Conservation (phyloP, 1,284 basidiomycete genomes). For the Malassezia dermatis region DNA sequence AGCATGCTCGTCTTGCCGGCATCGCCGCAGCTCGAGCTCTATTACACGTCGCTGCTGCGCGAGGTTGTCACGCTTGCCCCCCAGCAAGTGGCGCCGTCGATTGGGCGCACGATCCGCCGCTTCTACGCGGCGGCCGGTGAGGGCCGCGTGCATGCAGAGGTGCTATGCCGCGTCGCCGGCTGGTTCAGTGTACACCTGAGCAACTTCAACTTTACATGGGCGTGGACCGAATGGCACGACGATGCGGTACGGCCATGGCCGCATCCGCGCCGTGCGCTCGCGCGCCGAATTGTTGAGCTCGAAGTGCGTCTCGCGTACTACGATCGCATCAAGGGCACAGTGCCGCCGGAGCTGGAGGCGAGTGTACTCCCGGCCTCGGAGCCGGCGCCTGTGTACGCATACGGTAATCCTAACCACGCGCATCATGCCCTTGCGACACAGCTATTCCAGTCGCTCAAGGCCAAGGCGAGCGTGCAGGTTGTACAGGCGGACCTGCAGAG, state of each 20-base stretch:
- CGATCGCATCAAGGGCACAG: slow-evolving; percentile 78
- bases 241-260: slow-evolving; percentile 60
- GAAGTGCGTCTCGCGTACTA: slow-evolving; percentile 87
- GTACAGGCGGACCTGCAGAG: slow-evolving; percentile 66
- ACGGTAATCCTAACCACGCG: slow-evolving; percentile 62
- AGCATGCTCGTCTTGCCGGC: slow-evolving; percentile 67
- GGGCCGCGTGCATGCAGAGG: slow-evolving; percentile 63
- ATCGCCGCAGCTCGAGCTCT: slow-evolving; percentile 62
- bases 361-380: slow-evolving; percentile 62
- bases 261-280: slow-evolving; percentile 78
- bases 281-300: slow-evolving; percentile 74
- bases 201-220: slow-evolving; percentile 97
- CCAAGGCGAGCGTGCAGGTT: slow-evolving; percentile 61
- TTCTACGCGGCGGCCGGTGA: slow-evolving; percentile 55
- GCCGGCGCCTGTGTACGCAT: slow-evolving; percentile 72
- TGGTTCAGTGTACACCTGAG: slow-evolving; percentile 96
- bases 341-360: slow-evolving; percentile 65
- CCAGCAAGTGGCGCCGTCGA: slow-evolving; percentile 80
- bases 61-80: slow-evolving; percentile 89
- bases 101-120: slow-evolving; percentile 85
- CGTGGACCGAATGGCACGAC: slow-evolving; percentile 99
- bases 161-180: slow-evolving; percentile 69
- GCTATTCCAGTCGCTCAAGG: slow-evolving; percentile 69
- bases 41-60: slow-evolving; percentile 77
- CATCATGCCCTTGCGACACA: slow-evolving; percentile 68